Evolutionary conservation across 2,329 filamentous ascomycete genomes (phyloP).

Genomic region (Blumeria graminis): DNA sequence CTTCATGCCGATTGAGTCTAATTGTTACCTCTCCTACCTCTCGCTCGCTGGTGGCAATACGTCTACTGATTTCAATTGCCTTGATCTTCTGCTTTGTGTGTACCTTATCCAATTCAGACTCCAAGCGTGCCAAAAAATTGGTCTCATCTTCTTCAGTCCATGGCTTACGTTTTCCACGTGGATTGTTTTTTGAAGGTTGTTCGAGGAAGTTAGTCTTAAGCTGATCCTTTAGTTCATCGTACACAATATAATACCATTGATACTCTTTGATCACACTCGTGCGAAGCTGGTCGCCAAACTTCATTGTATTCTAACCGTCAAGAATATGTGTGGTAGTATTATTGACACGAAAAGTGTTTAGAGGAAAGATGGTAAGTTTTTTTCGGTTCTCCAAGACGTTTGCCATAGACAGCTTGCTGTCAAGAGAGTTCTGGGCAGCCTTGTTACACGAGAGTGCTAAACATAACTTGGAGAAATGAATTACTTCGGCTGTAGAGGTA

Average conservation of each 20-base stretch:
- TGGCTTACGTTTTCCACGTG: slow-evolving; percentile 28
- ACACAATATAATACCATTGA: slow-evolving; percentile 95
- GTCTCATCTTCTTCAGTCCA: slow-evolving; percentile 90
- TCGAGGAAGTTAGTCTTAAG: slow-evolving; percentile 49
- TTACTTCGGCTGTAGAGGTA: too few relatives aligned
- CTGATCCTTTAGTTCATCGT: slow-evolving; percentile 74
- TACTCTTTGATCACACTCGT: slow-evolving; percentile 93
- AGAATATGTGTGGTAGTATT: too few relatives aligned
- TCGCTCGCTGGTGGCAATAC: slow-evolving; percentile 67
- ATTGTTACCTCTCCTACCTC: slow-evolving; percentile 77
- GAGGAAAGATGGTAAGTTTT: too few relatives aligned
- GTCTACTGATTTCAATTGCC: slow-evolving; percentile 78
- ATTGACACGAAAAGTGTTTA: too few relatives aligned
- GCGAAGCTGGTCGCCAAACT: slow-evolving; percentile 90
- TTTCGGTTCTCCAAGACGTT: too few relatives aligned
- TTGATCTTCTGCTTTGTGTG: slow-evolving; percentile 96
- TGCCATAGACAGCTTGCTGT: too few relatives aligned
- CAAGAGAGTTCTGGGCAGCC: too few relatives aligned
- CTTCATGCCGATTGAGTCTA: slow-evolving; percentile 32
- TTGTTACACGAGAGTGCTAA: too few relatives aligned
- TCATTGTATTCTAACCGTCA: slow-evolving; percentile 22
- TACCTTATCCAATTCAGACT: slow-evolving; percentile 88
- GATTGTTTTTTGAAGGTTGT: slow-evolving; percentile 21
- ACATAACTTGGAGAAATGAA: too few relatives aligned
- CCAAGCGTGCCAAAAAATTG: slow-evolving; percentile 64